A percentile compares a stretch with the other conserved stretches of the same genome.
Conservation (phyloP, 1,284 basidiomycete species). For the Papiliotrema laurentii region DNA sequence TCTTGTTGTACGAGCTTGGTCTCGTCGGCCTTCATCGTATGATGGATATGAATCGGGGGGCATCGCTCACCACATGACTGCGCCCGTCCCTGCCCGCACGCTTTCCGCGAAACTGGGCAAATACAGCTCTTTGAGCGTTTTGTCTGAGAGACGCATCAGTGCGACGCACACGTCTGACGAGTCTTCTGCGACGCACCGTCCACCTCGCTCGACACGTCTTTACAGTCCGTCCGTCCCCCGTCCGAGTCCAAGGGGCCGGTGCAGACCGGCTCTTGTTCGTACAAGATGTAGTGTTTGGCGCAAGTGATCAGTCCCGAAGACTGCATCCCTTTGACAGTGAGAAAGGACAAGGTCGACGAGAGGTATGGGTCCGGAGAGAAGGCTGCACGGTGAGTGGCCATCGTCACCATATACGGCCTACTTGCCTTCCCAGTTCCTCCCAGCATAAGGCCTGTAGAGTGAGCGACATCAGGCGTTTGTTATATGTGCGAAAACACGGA, state of each 20-base stretch:
- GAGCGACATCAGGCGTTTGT: too few species aligned
- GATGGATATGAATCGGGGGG: not conserved
- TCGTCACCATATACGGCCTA: not conserved
- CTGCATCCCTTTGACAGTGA: conserved; percentile 44
- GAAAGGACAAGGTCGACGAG: conserved; percentile 43
- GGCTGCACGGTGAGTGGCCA: conserved; percentile 16
- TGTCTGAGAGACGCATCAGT: conserved; percentile 31
- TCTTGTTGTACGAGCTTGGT: conserved; percentile 54
- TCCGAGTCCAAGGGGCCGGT: conserved; percentile 23
- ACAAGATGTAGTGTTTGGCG: conserved; percentile 47
- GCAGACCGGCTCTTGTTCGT: conserved; percentile 47
- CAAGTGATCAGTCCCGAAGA: conserved; percentile 44
- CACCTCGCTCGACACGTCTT: conserved; percentile 30
- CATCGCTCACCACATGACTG: conserved; percentile 49
- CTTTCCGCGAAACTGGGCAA: conserved; percentile 50
- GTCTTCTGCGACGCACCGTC: conserved; percentile 30
- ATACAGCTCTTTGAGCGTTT: conserved; percentile 48
- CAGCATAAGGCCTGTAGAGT: conserved; percentile 41
- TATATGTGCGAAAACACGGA: conserved; percentile 11
- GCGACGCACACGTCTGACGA: conserved; percentile 11
- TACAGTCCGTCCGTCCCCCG: conserved; percentile 29
- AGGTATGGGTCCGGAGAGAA: conserved; percentile 49
- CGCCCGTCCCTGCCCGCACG: conserved; percentile 48
- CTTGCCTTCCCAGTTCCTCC: conserved; percentile 49
- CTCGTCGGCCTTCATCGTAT: not conserved